Base-by-base conservation (phyloP, 192 early-diverging fungal species). In the Coemansia sp. region DNA sequence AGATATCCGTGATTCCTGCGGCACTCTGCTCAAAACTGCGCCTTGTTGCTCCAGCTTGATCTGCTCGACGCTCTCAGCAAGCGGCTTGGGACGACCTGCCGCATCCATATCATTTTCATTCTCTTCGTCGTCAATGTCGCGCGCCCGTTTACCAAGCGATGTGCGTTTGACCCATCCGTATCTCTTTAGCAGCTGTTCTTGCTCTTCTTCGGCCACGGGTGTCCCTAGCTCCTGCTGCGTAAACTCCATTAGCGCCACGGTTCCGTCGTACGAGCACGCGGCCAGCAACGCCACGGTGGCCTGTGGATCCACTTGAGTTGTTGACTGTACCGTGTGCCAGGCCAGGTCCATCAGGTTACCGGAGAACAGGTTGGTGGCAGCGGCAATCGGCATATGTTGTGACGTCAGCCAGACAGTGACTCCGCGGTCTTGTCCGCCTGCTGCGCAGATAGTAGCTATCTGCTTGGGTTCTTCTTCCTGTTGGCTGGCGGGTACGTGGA, bases 231-330 rank as follows among this genome's bases (percentile, higher is more conserved):
- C 92, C 12, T 76, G 83, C 22, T 80, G 72, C 10, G 73, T 82
- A 63, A 96, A 93, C 49, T 85, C 84, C 4, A 96, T 56, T n/a
- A 90, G 73, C 1, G 87, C 89, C 4, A 95, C 87, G 0, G 92
- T 88, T 7, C 96, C 96, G 78, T 97, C 94, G 67, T 95, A 91
- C 8, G 95, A 97, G 66, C 92, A 94, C 5, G 92, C 92, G 48
- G 90, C 88, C 38, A 97, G 71, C n/a, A 33, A 34, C n/a, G 77
- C 77, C 6, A 79, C 70, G 1, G 63, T 62, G 57, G 31, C 10
- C 48, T 55, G 11, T 50, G 36, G 42, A 18, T 62, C 17, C 20
- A 34, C 6, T 1, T 3, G 38, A 70, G 42, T 16, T 16, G 10
- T 78, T 40, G 83, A 65, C 17, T 93, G 89, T 73, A 91, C 86